Evolutionary conservation across 331 rosid species (phyloP).

Genomic region (Pyracantha coccinea): DNA sequence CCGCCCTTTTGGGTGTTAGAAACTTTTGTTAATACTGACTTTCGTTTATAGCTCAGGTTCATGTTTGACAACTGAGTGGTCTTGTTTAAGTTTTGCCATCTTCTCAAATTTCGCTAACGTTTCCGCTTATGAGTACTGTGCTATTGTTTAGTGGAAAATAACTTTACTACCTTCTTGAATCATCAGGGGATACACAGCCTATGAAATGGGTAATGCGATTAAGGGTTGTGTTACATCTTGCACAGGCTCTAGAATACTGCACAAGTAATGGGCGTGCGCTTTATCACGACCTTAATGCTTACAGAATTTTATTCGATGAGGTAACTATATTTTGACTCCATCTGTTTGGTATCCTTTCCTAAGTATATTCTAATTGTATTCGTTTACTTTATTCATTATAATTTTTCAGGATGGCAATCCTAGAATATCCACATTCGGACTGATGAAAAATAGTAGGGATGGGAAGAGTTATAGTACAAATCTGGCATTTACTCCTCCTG

Average conservation of each 20-base stretch:
- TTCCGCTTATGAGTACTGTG: background rate
- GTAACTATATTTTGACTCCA: slow-evolving; percentile 22
- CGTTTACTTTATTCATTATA: slow-evolving; percentile 6
- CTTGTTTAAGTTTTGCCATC: background rate
- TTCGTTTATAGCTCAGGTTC: background rate
- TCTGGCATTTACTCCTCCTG: slow-evolving; percentile 89
- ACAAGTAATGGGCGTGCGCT: slow-evolving; percentile 72
- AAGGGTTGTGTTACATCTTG: slow-evolving; percentile 86
- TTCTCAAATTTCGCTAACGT: background rate
- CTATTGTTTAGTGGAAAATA: slow-evolving; percentile 1
- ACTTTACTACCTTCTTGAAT: slow-evolving; percentile 22
- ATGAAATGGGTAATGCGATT: slow-evolving; percentile 87
- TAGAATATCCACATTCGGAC: slow-evolving; percentile 72
- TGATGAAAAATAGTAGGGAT: slow-evolving; percentile 86
- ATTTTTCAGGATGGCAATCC: slow-evolving; percentile 79
- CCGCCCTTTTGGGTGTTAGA: background rate
- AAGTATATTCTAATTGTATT: slow-evolving; percentile 6
- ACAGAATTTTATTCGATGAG: slow-evolving; percentile 80
- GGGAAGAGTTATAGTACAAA: slow-evolving; percentile 92
- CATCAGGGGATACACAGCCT: slow-evolving; percentile 74
- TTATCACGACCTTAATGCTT: slow-evolving; percentile 82
- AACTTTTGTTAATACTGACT: background rate
- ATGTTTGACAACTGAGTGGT: background rate
- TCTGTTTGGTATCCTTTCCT: background rate
- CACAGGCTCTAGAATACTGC: slow-evolving; percentile 85